These are phyloP conservation scores for Carex kokanica DNA, from an alignment of 176 grass and related monocot genomes.

Conservation along the genomic window DNA sequence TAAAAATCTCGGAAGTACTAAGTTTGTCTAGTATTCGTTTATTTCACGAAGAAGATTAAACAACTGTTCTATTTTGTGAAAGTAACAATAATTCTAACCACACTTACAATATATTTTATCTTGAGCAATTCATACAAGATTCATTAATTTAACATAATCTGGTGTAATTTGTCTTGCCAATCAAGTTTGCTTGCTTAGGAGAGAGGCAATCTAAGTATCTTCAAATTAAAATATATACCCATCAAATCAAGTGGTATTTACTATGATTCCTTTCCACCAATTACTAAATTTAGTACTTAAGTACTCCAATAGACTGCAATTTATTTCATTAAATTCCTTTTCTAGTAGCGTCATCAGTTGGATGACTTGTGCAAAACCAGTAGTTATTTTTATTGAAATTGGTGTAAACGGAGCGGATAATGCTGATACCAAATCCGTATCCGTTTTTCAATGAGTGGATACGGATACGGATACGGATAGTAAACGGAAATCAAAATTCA, in stretches of 20 bases:
- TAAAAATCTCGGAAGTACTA: no score
- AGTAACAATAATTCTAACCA: not conserved
- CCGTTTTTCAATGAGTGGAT: no score
- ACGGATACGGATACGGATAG: no score
- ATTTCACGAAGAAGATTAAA: no score
- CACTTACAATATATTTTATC: not conserved
- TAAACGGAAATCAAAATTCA: no score
- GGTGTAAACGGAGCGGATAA: no score
- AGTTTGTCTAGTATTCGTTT: no score
- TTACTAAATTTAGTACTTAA: not conserved
- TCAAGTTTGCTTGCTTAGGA: not conserved
- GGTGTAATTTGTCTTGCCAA: not conserved
- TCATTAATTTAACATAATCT: not conserved
- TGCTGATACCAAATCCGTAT: no score
- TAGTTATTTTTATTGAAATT: not conserved
- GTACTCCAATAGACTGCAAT: not conserved
- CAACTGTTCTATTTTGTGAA: not conserved
- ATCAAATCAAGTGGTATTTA: not conserved
- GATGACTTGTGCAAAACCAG: not conserved
- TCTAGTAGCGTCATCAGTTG: not conserved
- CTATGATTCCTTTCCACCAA: not conserved
- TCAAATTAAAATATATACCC: not conserved
- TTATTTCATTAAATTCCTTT: not conserved
- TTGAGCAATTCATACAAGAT: not conserved
- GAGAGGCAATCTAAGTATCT: not conserved